Evolutionary conservation across 106 monocot species (phyloP).

Genomic region (Allium fistulosum): DNA sequence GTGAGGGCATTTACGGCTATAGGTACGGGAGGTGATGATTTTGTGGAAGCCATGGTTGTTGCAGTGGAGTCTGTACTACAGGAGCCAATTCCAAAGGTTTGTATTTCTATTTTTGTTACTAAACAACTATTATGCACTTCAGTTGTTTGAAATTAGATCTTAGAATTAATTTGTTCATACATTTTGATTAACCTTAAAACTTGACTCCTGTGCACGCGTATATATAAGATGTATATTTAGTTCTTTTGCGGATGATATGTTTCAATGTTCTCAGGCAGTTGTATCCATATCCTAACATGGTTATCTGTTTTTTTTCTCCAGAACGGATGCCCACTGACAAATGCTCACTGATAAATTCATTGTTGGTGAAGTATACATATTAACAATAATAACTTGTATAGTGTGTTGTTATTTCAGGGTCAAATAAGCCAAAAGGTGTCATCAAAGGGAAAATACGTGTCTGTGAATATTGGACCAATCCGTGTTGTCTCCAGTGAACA

Average conservation of each 20-base stretch:
- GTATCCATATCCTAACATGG: no score
- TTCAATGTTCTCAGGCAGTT: no score
- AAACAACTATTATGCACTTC: neutral
- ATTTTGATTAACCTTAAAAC: no score
- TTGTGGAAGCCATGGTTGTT: constrained; percentile 87
- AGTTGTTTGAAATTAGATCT: neutral
- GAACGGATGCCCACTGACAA: no score
- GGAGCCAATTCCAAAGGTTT: constrained; percentile 78
- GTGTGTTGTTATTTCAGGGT: constrained; percentile 25
- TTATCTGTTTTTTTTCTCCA: no score
- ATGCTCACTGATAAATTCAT: no score
- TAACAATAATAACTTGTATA: no score
- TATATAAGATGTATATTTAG: no score
- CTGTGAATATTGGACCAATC: constrained; percentile 94
- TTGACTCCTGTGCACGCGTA: no score
- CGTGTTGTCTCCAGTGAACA: constrained; percentile 85
- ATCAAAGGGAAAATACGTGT: constrained; percentile 76
- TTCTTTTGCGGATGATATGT: no score
- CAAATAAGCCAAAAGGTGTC: constrained; percentile 58
- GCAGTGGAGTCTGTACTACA: constrained; percentile 98
- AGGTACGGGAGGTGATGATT: constrained; percentile 95
- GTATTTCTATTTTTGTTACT: constrained; percentile 1
- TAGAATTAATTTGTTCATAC: neutral
- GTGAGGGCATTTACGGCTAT: constrained; percentile 92
- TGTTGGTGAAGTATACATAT: no score